These are phyloP conservation scores for Yamadazyma epiphylla DNA, from an alignment of 1,139 yeast species.

Conservation along the genomic window DNA sequence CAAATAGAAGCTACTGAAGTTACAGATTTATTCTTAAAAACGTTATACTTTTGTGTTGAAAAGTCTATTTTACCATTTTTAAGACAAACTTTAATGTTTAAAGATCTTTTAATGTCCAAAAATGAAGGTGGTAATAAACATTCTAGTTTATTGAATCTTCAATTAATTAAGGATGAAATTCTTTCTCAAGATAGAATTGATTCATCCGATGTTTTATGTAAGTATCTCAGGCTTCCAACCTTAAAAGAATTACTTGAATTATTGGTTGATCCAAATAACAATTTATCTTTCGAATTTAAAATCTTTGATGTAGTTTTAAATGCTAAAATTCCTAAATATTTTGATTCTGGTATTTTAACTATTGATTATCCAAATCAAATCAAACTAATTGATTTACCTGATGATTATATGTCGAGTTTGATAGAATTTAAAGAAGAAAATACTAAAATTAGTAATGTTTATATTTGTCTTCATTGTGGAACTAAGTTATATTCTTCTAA, in stretches of 20 bases:
- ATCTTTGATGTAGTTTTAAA: conserved; percentile 21
- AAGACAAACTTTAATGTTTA: conserved; percentile 33
- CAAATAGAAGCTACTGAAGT: too few species aligned
- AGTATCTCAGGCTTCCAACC: conserved; percentile 9
- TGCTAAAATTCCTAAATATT: conserved; percentile 24
- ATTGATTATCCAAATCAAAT: conserved; percentile 38
- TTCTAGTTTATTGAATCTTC: conserved; percentile 15
- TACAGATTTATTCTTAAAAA: background rate
- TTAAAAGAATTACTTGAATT: conserved; percentile 7
- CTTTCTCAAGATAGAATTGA: conserved; percentile 16
- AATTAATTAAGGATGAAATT: conserved; percentile 16
- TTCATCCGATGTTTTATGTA: conserved; percentile 13
- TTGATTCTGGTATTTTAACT: conserved; percentile 20
- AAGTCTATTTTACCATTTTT: conserved; percentile 30
- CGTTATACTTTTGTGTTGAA: conserved; percentile 15
- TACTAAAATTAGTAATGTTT: conserved; percentile 19
- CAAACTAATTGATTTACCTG: conserved; percentile 37
- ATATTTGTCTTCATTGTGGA: conserved; percentile 35
- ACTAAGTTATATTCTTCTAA: conserved; percentile 14
- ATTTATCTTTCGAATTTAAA: conserved; percentile 20
- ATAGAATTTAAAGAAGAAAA: conserved; percentile 18
- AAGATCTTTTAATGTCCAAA: conserved; percentile 28
- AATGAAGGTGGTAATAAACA: conserved; percentile 22
- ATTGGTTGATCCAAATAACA: conserved; percentile 3
- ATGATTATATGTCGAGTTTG: conserved; percentile 28